Evolutionary conservation across 768 basidiomycete species (phyloP).

Genomic region (Multifurca ochricompacta): DNA sequence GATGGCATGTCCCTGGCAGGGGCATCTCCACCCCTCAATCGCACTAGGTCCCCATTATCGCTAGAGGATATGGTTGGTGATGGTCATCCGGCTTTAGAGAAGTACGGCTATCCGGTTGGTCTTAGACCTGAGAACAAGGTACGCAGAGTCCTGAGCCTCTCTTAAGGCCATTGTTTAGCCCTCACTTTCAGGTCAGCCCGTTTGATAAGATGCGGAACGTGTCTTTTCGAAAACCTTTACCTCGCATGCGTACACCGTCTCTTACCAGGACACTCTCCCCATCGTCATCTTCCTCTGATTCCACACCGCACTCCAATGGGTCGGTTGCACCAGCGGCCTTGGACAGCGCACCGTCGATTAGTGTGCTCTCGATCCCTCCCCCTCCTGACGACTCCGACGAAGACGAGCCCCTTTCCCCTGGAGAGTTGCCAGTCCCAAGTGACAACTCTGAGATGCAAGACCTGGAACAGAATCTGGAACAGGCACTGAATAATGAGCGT

Average conservation of each 20-base stretch:
- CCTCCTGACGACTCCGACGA: conserved; percentile 16
- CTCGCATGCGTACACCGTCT: conserved; percentile 56
- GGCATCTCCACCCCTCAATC: conserved; percentile 49
- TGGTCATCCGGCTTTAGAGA: conserved; percentile 38
- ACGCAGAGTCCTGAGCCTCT: background rate
- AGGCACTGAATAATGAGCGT: conserved; percentile 2
- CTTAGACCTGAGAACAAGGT: conserved; percentile 58
- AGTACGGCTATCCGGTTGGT: conserved; percentile 51
- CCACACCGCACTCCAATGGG: conserved; percentile 39
- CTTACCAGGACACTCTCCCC: conserved; percentile 54
- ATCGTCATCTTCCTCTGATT: conserved; percentile 52
- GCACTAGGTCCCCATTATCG: conserved; percentile 41
- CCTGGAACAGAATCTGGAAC: conserved; percentile 11
- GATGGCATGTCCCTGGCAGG: conserved; percentile 44
- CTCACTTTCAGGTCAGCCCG: conserved; percentile 45
- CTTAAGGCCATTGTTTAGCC: background rate
- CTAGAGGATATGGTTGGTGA: conserved; percentile 29
- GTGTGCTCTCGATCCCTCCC: conserved; percentile 15
- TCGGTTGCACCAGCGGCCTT: conserved; percentile 8
- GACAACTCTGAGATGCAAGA: conserved; percentile 5
- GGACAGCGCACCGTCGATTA: conserved; percentile 4
- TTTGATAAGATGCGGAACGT: conserved; percentile 59
- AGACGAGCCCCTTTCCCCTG: conserved; percentile 1
- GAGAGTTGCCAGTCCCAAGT: conserved; percentile 8
- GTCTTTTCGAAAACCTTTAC: conserved; percentile 42